Conservation (phyloP, 257 asterid species). For the Solanum ossicruentum region DNA sequence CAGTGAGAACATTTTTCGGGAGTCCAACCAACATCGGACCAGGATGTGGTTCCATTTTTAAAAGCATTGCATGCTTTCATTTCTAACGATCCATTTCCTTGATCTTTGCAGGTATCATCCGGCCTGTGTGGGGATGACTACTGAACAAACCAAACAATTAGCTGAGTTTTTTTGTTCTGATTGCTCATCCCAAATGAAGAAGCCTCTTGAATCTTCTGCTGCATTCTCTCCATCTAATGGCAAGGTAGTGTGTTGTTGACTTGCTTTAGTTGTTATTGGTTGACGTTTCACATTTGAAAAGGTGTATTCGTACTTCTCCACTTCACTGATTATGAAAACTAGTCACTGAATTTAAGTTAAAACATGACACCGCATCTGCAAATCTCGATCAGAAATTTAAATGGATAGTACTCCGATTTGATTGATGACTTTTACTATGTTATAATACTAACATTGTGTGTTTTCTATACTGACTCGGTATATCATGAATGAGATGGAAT, state of each 20-base stretch:
- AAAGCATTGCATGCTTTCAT: not conserved
- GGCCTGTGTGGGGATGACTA: slow-evolving; percentile 39
- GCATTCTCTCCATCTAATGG: slow-evolving; percentile 7
- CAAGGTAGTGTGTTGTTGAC: slow-evolving; percentile 15
- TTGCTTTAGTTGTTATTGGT: not conserved
- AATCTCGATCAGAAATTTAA: not conserved
- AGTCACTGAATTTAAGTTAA: not conserved
- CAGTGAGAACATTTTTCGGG: not conserved
- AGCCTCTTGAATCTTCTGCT: not conserved
- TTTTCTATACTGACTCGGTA: not conserved
- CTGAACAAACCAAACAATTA: slow-evolving; percentile 33
- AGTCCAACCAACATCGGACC: not conserved
- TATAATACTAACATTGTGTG: not conserved
- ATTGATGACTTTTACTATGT: not conserved
- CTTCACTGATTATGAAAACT: not conserved
- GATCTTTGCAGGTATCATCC: slow-evolving; percentile 61
- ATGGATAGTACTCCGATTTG: not conserved
- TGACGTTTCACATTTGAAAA: not conserved
- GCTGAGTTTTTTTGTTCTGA: slow-evolving; percentile 43
- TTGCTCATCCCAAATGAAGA: slow-evolving; percentile 26
- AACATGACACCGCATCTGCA: not conserved
- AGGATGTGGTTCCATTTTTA: not conserved
- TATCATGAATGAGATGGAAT: not conserved
- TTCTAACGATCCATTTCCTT: not conserved
- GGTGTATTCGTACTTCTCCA: not conserved